Percentiles rank a stretch among this genome's conserved stretches.
These are phyloP conservation scores for Clonostachys rhizophaga DNA, from an alignment of 2,329 filamentous ascomycete genomes.

Conservation along the genomic window DNA sequence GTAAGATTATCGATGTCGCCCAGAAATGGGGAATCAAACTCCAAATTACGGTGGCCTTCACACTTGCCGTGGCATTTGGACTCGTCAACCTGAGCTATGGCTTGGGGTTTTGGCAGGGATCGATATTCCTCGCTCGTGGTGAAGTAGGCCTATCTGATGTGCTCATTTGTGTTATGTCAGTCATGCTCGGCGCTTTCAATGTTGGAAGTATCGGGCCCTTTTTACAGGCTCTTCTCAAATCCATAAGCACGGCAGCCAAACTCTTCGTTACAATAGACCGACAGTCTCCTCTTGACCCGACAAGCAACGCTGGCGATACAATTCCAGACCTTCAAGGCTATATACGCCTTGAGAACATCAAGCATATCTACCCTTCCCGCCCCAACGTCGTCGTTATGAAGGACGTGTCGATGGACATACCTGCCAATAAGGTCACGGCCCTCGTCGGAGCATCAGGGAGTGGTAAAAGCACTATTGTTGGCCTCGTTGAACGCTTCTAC, in stretches of 20 bases:
- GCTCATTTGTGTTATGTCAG: constrained; percentile 80
- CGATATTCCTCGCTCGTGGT: constrained; percentile 64
- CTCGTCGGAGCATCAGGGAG: constrained; percentile 92
- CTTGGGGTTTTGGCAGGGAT: constrained; percentile 85
- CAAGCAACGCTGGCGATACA: constrained; percentile 33
- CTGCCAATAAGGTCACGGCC: constrained; percentile 88
- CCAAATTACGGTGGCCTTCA: constrained; percentile 67
- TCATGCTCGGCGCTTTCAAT: constrained; percentile 91
- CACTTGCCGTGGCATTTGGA: constrained; percentile 81
- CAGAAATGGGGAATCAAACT: constrained; percentile 18
- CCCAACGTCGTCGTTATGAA: constrained; percentile 89
- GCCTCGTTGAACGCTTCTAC: constrained; percentile 2
- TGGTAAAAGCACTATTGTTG: constrained; percentile 64
- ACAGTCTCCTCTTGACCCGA: not conserved
- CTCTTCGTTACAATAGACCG: constrained; percentile 95
- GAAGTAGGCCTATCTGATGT: constrained; percentile 10
- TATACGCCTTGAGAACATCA: constrained; percentile 77
- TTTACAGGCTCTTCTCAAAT: constrained; percentile 78
- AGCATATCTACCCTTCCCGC: constrained; percentile 91
- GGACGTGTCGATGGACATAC: constrained; percentile 72
- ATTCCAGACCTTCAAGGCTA: constrained; percentile 53
- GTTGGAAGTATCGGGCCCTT: constrained; percentile 86
- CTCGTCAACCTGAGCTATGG: constrained; percentile 85
- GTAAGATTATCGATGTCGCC: constrained; percentile 53
- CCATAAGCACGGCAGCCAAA: constrained; percentile 79